Evolutionary conservation across 768 basidiomycete species (phyloP), one percentile per base, ranked within the genome.

Genomic region (Arthromyces matolae): DNA sequence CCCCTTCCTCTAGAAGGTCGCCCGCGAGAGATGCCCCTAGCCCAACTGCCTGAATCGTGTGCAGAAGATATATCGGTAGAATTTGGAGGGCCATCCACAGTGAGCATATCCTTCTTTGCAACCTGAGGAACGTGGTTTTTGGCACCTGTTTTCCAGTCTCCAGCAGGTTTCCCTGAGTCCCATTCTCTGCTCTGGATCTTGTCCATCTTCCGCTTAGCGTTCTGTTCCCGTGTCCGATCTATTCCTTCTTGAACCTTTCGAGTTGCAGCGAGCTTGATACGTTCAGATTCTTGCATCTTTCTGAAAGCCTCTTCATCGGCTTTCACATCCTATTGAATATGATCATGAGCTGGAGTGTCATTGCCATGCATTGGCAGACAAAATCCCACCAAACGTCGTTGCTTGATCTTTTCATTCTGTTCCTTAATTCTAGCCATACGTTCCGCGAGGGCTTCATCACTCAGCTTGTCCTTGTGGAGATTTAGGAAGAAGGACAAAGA

Each of bases 231-330:
- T 27, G 85, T 77, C 23, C 76, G 77, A 61, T 91, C 73, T 49
- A 91, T 71, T 27, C 72, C 72, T 51, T 82, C 79, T 64, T 91
- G 89, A 31, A 84, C 75, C 60, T 82, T 84, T 49, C 81, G 79
- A 45, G 61, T 76, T 32, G 78, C 71, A 6, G 72, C 83, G 50
- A 74, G 71, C 60, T 74, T 83, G 39, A 66, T 72, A 20, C 79
- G 80, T 41, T 89, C 86, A 0, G 65, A 65, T 47, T 84, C 82
- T 56, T 89, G 80, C 5, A 75, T 79, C 67, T 88, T 76, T 51
- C 73, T 76, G 68, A 88, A 91, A 6, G 86, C 86, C 9, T 84
- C 83, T 65, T 88, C 86, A 53, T 92, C 89, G 28, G 88, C 86
- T 64, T 81, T 75, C 5, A 92, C 87, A 53, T 88, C 86, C 88